Evolutionary conservation across 768 basidiomycete species (phyloP).

Genomic region (Rubroboletus satanas): DNA sequence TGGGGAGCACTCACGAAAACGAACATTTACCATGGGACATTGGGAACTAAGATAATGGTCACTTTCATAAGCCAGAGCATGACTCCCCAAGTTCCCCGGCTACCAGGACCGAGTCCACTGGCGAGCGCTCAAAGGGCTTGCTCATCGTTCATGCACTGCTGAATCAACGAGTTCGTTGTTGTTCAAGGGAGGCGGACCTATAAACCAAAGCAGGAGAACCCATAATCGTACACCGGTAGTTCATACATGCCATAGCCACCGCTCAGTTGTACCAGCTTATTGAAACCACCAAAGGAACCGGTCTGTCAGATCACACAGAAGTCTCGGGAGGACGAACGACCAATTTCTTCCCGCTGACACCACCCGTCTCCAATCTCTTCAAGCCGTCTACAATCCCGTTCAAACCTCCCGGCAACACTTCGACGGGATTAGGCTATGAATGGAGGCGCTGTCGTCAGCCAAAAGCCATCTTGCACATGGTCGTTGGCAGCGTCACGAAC

Average conservation of each 20-base stretch:
- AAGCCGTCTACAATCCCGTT: slow-evolving; percentile 31
- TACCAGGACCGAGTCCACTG: neutral
- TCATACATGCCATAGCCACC: neutral
- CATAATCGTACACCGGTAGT: neutral
- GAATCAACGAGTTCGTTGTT: neutral
- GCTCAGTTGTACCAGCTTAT: neutral
- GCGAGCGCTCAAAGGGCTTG: no score
- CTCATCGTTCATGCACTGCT: no score
- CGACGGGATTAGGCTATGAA: slow-evolving; percentile 34
- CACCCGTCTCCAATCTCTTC: slow-evolving; percentile 23
- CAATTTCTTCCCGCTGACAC: slow-evolving; percentile 39
- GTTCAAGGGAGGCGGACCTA: neutral
- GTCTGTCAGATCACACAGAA: neutral
- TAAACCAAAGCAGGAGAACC: neutral
- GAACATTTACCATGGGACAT: no score
- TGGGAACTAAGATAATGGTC: no score
- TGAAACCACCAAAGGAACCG: neutral
- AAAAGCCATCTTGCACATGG: neutral
- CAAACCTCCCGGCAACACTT: slow-evolving; percentile 38
- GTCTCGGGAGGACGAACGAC: slow-evolving; percentile 27
- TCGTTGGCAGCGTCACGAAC: neutral
- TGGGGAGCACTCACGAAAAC: no score
- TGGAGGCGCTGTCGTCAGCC: neutral
- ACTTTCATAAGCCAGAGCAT: no score
- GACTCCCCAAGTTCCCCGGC: no score